Conservation (phyloP, 169 alveolate species). For the Eimeria tenella region DNA sequence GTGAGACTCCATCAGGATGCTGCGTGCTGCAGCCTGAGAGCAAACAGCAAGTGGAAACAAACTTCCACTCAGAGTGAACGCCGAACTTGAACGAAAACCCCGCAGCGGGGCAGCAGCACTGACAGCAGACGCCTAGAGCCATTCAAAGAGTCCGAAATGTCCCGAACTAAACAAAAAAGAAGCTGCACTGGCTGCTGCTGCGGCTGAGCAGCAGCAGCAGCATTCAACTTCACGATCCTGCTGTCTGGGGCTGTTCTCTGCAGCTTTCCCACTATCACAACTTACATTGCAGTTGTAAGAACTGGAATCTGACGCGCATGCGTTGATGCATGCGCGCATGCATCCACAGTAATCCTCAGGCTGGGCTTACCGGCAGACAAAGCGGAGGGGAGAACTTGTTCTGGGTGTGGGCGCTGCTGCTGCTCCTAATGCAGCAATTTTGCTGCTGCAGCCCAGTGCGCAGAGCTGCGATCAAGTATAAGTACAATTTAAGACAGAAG, state of each 20-base stretch:
- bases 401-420: not conserved
- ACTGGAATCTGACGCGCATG: not conserved
- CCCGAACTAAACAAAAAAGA: too few species aligned
- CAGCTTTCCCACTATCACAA: not conserved
- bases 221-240: not conserved
- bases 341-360: not conserved
- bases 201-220: not conserved
- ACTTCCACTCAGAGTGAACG: not conserved
- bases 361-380: slow-evolving; percentile 4
- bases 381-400: not conserved
- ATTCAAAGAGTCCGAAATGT: not conserved
- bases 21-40: slow-evolving; percentile 59
- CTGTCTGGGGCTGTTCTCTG: not conserved
- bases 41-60: not conserved
- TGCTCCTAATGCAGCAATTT: not conserved
- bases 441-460: not conserved
- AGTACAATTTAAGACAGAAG: too few species aligned
- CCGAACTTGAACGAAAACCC: not conserved
- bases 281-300: not conserved
- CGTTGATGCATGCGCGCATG: not conserved
- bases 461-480: too few species aligned
- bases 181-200: too few species aligned
- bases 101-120: not conserved
- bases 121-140: not conserved
- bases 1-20: slow-evolving; percentile 34